Evolutionary conservation across 805 yeast genomes (phyloP).

Genomic region (Cyberlindnera xylosilytica): DNA sequence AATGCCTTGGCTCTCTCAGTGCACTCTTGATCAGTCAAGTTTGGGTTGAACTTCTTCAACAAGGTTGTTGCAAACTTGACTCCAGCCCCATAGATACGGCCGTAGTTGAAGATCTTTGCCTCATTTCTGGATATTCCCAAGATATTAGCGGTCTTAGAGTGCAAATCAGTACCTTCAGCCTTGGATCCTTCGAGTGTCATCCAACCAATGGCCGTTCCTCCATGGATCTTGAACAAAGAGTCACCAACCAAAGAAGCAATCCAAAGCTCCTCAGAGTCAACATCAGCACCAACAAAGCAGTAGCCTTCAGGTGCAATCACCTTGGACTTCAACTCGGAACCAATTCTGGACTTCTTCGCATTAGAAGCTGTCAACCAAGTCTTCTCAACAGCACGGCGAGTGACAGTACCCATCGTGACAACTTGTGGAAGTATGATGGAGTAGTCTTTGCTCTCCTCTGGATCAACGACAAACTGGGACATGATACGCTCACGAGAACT

Average conservation of each 20-base stretch:
- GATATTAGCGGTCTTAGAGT: constrained; percentile 88
- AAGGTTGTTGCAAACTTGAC: constrained; percentile 83
- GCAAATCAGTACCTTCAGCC: constrained; percentile 87
- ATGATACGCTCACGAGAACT: constrained; percentile 82
- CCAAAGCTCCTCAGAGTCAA: constrained; percentile 98
- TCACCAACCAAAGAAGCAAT: constrained; percentile 95
- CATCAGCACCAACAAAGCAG: constrained; percentile 96
- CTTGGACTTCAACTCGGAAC: constrained; percentile 89
- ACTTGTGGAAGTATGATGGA: constrained; percentile 75
- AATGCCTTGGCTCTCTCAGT: constrained; percentile 57
- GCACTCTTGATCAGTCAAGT: constrained; percentile 65
- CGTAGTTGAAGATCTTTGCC: constrained; percentile 94
- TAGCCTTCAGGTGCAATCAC: constrained; percentile 86
- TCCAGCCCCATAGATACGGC: constrained; percentile 98
- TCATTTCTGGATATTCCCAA: constrained; percentile 86
- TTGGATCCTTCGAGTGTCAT: constrained; percentile 98
- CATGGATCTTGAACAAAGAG: constrained; percentile 83
- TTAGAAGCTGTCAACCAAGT: constrained; percentile 98
- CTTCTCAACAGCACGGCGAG: constrained; percentile 93
- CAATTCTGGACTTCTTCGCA: constrained; percentile 80
- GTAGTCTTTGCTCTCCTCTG: constrained; percentile 22
- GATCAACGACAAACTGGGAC: constrained; percentile 76
- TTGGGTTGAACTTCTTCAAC: constrained; percentile 78
- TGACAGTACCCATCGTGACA: constrained; percentile 93
- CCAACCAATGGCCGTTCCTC: constrained; percentile 98